Conservation (phyloP, 805 yeast species). For the Myxozyma kluyveri region DNA sequence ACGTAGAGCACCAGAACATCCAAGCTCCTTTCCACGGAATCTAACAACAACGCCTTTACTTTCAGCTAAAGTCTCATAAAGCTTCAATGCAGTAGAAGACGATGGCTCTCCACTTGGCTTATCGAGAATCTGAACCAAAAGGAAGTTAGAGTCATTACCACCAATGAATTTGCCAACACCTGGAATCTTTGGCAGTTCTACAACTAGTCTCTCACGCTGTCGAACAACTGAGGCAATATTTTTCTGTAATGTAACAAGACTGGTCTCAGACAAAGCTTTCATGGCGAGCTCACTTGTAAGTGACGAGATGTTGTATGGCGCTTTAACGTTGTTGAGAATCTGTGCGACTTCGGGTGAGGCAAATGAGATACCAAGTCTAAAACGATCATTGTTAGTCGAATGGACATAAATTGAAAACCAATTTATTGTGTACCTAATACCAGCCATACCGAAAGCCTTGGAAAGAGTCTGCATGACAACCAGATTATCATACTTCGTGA, state of each 20-base stretch:
- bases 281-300: conserved; percentile 72
- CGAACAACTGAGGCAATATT: conserved; percentile 50
- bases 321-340: conserved; percentile 84
- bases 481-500: conserved; percentile 74
- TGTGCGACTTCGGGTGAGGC: conserved; percentile 58
- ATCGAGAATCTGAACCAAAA: conserved; percentile 69
- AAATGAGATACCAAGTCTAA: conserved; percentile 69
- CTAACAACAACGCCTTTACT: conserved; percentile 78
- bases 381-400: not conserved
- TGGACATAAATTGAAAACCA: not conserved
- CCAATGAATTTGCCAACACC: conserved; percentile 77
- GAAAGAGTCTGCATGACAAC: conserved; percentile 90
- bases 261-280: conserved; percentile 63
- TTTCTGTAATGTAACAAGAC: conserved; percentile 57
- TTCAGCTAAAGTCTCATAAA: conserved; percentile 70
- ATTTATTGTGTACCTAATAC: conserved; percentile 65
- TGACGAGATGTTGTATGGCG: conserved; percentile 90
- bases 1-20: conserved; percentile 84
- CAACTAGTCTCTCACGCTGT: conserved; percentile 57
- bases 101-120: conserved; percentile 58
- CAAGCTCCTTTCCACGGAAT: conserved; percentile 85
- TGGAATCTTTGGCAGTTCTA: conserved; percentile 53
- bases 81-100: conserved; percentile 59
- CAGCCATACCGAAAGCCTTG: conserved; percentile 95
- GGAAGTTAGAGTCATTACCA: conserved; percentile 81